Conservation (phyloP, 2,329 filamentous ascomycete species). For the Claviceps sorghi region DNA sequence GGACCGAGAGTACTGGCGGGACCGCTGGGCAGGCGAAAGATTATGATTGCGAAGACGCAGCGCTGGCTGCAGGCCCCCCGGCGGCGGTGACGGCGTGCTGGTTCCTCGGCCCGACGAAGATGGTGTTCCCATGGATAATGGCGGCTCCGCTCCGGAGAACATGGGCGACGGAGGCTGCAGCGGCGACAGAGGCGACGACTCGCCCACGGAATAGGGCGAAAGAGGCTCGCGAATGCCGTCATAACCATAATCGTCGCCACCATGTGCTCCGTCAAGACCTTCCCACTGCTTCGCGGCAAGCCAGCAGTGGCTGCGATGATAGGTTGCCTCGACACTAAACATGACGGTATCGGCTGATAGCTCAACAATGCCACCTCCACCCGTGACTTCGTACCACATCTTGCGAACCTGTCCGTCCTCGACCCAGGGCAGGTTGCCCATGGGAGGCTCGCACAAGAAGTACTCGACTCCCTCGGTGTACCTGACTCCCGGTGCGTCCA, state of each 20-base stretch:
- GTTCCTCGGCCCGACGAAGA: constrained; percentile 8
- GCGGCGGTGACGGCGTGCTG: constrained; percentile 15
- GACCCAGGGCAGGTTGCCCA: constrained; percentile 60
- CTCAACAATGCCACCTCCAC: constrained; percentile 42
- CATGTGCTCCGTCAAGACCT: constrained; percentile 16
- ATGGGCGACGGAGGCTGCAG: constrained; percentile 23
- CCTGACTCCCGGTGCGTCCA: constrained; percentile 57
- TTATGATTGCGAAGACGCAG: constrained; percentile 25
- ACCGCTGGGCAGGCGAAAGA: constrained; percentile 21
- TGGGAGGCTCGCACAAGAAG: constrained; percentile 63
- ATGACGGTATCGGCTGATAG: constrained; percentile 45
- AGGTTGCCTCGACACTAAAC: constrained; percentile 46
- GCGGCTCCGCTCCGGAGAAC: constrained; percentile 18
- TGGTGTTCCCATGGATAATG: constrained; percentile 11
- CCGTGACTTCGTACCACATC: constrained; percentile 63
- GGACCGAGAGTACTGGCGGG: constrained; percentile 23
- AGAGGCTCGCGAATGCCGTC: neutral
- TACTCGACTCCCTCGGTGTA: constrained; percentile 64
- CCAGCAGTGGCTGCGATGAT: constrained; percentile 44
- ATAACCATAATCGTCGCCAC: neutral
- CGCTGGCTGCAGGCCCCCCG: constrained; percentile 12
- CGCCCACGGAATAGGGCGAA: constrained; percentile 15
- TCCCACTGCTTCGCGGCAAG: constrained; percentile 38
- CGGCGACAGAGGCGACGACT: constrained; percentile 23
- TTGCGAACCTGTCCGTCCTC: constrained; percentile 48